These are phyloP conservation scores for Trapa incisa DNA, from an alignment of 345 rosid genomes.

Conservation along the genomic window DNA sequence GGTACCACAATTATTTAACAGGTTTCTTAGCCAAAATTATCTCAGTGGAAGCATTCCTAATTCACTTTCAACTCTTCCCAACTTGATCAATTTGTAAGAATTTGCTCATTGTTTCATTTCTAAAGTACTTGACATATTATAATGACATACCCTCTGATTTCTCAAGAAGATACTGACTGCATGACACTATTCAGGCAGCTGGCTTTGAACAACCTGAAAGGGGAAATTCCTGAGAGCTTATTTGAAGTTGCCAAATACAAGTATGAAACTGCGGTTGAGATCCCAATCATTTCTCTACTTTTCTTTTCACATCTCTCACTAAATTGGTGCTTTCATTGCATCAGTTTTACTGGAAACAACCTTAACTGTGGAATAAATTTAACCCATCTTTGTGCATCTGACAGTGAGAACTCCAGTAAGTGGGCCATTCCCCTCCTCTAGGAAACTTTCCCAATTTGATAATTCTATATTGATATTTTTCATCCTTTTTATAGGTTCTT, in stretches of 20 bases:
- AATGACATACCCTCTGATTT: background rate
- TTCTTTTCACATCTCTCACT: background rate
- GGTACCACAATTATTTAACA: constrained; percentile 19
- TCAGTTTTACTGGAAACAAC: constrained; percentile 68
- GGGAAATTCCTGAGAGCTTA: constrained; percentile 59
- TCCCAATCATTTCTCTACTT: background rate
- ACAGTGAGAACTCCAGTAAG: constrained; percentile 42
- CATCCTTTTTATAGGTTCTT: constrained; percentile 33
- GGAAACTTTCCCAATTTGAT: background rate
- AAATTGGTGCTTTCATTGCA: constrained; percentile 13
- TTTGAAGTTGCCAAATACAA: constrained; percentile 59
- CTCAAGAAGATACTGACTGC: background rate
- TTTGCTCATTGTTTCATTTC: background rate
- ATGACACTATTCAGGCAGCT: constrained; percentile 41
- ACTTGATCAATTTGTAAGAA: constrained; percentile 70
- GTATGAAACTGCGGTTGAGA: constrained; percentile 26
- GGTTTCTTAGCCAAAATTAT: constrained; percentile 80
- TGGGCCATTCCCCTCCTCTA: constrained; percentile 2
- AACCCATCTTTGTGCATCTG: constrained; percentile 43
- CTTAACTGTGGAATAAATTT: constrained; percentile 46
- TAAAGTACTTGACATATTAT: background rate
- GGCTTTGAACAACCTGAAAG: constrained; percentile 60
- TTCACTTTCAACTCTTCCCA: constrained; percentile 49
- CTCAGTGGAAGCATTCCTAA: constrained; percentile 67
- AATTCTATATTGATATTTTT: constrained; percentile 3